phyloP scores from a whole-genome alignment of 371 early-diverging fungal species.

The Choanephora cucurbitarum region DNA sequence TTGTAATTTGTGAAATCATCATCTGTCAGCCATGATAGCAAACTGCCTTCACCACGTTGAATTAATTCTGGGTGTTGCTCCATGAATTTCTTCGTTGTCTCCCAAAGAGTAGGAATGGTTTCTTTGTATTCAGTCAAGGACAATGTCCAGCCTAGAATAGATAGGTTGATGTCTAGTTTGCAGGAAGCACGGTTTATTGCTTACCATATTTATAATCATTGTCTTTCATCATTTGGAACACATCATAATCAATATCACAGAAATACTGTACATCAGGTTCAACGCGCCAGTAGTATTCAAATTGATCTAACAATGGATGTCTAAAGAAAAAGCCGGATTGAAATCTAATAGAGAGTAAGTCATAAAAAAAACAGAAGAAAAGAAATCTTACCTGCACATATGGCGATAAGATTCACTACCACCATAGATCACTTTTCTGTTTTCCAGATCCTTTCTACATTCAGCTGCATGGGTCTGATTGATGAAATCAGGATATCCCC shows the following conservation, averaged over 20 bases:
- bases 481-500: slow-evolving; percentile 85
- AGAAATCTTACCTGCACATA: slow-evolving; percentile 78
- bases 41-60: slow-evolving; percentile 20
- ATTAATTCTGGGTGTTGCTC: slow-evolving; percentile 46
- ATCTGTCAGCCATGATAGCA: slow-evolving; percentile 35
- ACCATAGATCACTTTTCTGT: slow-evolving; percentile 76
- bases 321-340: slow-evolving; percentile 92
- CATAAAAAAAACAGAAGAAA: not conserved
- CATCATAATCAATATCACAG: slow-evolving; percentile 91
- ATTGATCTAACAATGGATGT: slow-evolving; percentile 76
- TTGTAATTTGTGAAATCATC: slow-evolving; percentile 47
- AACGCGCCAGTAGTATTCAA: slow-evolving; percentile 96
- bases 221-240: slow-evolving; percentile 83
- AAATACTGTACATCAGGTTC: slow-evolving; percentile 87
- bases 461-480: slow-evolving; percentile 66
- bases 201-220: slow-evolving; percentile 83
- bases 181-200: no score
- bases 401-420: slow-evolving; percentile 86
- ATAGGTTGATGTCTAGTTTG: no score
- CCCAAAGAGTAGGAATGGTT: slow-evolving; percentile 88
- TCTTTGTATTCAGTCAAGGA: slow-evolving; percentile 77
- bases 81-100: slow-evolving; percentile 60
- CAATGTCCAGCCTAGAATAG: slow-evolving; percentile 79
- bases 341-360: slow-evolving; percentile 46
- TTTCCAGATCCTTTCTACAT: slow-evolving; percentile 60